Conservation (phyloP, 2,329 filamentous ascomycete species). For the Fusarium denticulatum region DNA sequence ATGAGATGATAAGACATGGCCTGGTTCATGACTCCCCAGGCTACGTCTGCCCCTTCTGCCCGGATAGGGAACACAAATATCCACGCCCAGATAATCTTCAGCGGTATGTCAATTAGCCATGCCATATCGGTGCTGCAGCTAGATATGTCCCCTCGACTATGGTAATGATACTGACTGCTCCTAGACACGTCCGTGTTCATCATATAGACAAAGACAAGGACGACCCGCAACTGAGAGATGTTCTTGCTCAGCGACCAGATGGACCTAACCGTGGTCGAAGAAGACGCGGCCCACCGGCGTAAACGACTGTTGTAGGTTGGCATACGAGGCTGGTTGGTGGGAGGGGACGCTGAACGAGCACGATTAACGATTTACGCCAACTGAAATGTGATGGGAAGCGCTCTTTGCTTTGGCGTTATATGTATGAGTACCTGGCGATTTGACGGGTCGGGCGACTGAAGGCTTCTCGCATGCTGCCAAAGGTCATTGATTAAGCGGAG, state of each 20-base stretch:
- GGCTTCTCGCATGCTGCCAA: neutral
- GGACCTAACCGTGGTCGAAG: conserved; percentile 84
- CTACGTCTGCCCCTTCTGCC: conserved; percentile 96
- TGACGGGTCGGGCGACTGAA: conserved; percentile 2
- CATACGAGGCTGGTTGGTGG: neutral
- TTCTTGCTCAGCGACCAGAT: conserved; percentile 85
- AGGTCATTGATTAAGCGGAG: neutral
- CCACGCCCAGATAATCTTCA: conserved; percentile 95
- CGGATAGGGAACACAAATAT: conserved; percentile 92
- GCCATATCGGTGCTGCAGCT: neutral
- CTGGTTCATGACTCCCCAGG: conserved; percentile 94
- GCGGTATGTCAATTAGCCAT: conserved; percentile 65
- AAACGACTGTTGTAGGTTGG: conserved; percentile 2
- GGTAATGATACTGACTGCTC: conserved; percentile 12
- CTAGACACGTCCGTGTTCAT: conserved; percentile 90
- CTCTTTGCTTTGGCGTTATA: conserved; percentile 20
- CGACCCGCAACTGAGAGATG: conserved; percentile 81
- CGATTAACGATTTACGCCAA: conserved; percentile 16
- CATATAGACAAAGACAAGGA: conserved; percentile 91
- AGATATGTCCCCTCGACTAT: neutral
- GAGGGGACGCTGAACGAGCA: neutral
- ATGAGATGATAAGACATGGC: conserved; percentile 80
- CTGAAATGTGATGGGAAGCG: conserved; percentile 3
- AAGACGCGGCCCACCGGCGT: conserved; percentile 64
- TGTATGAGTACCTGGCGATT: conserved; percentile 29